These are phyloP conservation scores for Speleostelium caveatum DNA, from an alignment of 78 protist species.

Conservation along the genomic window DNA sequence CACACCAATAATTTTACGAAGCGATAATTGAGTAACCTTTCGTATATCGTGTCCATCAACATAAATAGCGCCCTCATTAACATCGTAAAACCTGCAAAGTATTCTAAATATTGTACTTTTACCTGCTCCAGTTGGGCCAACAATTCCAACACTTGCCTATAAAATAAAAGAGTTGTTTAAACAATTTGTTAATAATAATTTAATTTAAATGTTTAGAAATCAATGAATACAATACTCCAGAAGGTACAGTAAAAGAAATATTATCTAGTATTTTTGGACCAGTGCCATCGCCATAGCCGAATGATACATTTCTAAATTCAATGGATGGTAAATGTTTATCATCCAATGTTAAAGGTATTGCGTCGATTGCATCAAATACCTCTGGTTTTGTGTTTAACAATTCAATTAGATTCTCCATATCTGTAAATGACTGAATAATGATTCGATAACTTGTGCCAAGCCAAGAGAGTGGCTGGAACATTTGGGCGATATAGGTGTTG, in stretches of 20 bases:
- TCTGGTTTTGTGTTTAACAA: slow-evolving; percentile 45
- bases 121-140: slow-evolving; percentile 93
- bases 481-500: slow-evolving; percentile 68
- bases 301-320: slow-evolving; percentile 40
- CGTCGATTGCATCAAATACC: slow-evolving; percentile 27
- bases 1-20: slow-evolving; percentile 76
- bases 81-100: slow-evolving; percentile 90
- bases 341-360: not conserved
- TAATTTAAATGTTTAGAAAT: no score
- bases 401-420: slow-evolving; percentile 76
- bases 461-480: slow-evolving; percentile 87
- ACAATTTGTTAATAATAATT: no score
- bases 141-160: slow-evolving; percentile 76
- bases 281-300: not conserved
- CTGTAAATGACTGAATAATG: slow-evolving; percentile 44
- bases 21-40: slow-evolving; percentile 59
- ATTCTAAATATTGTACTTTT: slow-evolving; percentile 84
- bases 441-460: slow-evolving; percentile 87
- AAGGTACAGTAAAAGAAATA: slow-evolving; percentile 17
- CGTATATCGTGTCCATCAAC: slow-evolving; percentile 87
- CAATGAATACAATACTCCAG: no score
- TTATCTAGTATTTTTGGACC: not conserved
- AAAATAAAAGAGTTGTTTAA: no score
- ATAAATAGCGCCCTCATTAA: slow-evolving; percentile 77
- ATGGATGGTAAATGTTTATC: slow-evolving; percentile 24